A percentile compares a stretch with the other conserved stretches of the same genome.
phyloP scores from a whole-genome alignment of 73 alveolate genomes.

The Breviolum minutum region DNA sequence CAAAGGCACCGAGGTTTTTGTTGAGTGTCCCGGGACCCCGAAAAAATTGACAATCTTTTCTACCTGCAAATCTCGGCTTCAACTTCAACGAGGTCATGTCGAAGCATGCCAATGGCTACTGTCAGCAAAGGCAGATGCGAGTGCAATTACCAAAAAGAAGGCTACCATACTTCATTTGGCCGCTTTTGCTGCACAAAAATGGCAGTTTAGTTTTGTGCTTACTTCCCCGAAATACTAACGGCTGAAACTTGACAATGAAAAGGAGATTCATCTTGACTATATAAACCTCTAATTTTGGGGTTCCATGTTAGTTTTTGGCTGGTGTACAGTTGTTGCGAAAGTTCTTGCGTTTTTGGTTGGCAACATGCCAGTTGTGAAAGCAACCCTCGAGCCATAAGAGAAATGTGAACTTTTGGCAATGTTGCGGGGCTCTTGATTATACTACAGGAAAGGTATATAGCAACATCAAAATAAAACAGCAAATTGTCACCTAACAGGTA shows the following conservation, averaged over 20 bases:
- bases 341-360: no score
- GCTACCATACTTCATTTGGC: constrained; percentile 5
- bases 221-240: not conserved
- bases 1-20: no score
- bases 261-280: not conserved
- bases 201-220: not conserved
- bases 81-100: not conserved
- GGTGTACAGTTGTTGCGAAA: not conserved
- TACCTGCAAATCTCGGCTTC: no score
- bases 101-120: not conserved
- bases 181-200: not conserved
- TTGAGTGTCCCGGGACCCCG: no score
- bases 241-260: not conserved
- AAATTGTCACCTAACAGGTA: no score
- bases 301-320: not conserved
- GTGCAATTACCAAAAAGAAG: constrained; percentile 14
- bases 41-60: no score
- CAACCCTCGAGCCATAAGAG: no score
- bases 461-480: no score
- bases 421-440: no score
- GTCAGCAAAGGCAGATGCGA: not conserved
- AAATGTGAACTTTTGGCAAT: no score
- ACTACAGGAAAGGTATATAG: no score
- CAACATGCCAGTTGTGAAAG: no score
- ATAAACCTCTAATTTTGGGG: not conserved